These are phyloP conservation scores for Collybia mongolica DNA, from an alignment of 768 basidiomycete species.

Conservation along the genomic window DNA sequence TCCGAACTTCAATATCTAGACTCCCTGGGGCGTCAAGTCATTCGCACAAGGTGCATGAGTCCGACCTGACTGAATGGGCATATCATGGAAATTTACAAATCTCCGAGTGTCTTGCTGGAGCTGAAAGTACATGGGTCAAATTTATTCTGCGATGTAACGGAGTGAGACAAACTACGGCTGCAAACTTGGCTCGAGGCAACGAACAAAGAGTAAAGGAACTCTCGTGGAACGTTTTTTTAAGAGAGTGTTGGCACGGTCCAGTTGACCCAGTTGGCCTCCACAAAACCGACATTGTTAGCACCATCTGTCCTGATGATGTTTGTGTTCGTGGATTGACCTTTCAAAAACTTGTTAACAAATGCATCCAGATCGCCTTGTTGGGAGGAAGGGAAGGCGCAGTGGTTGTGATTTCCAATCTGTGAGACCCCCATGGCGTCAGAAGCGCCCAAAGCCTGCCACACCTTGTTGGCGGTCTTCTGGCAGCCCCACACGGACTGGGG, in stretches of 20 bases:
- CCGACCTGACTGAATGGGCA: too few relatives aligned
- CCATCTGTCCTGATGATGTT: conserved; percentile 44
- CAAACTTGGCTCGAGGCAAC: too few relatives aligned
- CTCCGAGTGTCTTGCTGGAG: too few relatives aligned
- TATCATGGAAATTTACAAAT: too few relatives aligned
- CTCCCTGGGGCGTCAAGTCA: too few relatives aligned
- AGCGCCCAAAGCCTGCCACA: not conserved
- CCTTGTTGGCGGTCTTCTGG: not conserved
- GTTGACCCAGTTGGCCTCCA: conserved; percentile 42
- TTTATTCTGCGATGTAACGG: too few relatives aligned
- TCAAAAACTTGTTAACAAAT: conserved; percentile 56
- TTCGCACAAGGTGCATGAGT: too few relatives aligned
- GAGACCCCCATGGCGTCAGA: conserved; percentile 44
- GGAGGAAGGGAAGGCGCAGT: conserved; percentile 52
- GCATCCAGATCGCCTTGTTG: conserved; percentile 46
- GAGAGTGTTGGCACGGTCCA: conserved; percentile 46
- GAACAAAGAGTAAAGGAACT: too few relatives aligned
- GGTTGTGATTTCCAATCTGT: conserved; percentile 51
- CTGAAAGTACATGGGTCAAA: too few relatives aligned
- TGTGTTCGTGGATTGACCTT: conserved; percentile 46
- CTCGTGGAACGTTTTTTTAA: conserved; percentile 13
- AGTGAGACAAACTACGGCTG: too few relatives aligned
- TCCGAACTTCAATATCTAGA: too few relatives aligned
- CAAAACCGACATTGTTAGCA: conserved; percentile 35
- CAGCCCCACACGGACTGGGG: conserved; percentile 46